These are phyloP conservation scores for Macrophomina pseudophaseolina DNA, from an alignment of 2,329 filamentous ascomycete species.

Conservation along the genomic window DNA sequence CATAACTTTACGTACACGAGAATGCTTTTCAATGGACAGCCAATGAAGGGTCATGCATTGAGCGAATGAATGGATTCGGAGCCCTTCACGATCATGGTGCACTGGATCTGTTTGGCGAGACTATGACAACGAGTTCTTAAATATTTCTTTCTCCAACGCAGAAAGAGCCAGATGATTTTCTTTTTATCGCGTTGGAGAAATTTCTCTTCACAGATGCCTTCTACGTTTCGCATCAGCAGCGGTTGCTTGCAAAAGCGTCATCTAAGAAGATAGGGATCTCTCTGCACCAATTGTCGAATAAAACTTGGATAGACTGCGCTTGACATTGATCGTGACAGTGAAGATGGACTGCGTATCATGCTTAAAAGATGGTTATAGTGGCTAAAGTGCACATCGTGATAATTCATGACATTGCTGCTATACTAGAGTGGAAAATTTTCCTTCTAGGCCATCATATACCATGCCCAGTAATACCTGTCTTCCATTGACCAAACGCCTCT, in stretches of 20 bases:
- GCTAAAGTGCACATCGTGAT: neutral
- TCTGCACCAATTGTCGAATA: slow-evolving; percentile 12
- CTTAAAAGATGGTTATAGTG: neutral
- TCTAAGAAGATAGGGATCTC: slow-evolving; percentile 17
- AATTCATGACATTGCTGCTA: neutral
- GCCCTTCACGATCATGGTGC: slow-evolving; percentile 14
- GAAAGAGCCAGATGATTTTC: slow-evolving; percentile 4
- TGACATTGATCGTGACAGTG: neutral
- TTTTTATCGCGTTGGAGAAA: slow-evolving; percentile 8
- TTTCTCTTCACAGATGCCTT: slow-evolving; percentile 14
- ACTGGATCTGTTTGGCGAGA: neutral
- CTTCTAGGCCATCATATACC: neutral
- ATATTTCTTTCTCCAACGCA: neutral
- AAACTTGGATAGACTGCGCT: slow-evolving; percentile 20
- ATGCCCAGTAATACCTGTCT: neutral
- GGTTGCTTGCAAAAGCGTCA: slow-evolving; percentile 15
- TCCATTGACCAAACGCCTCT: slow-evolving; percentile 4
- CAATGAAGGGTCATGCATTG: slow-evolving; percentile 8
- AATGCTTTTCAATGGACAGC: slow-evolving; percentile 9
- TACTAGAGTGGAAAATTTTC: neutral
- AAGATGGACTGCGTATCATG: neutral
- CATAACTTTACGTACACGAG: slow-evolving; percentile 22
- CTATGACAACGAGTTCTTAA: slow-evolving; percentile 11
- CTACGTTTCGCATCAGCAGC: slow-evolving; percentile 16
- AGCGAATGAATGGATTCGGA: slow-evolving; percentile 1